Evolutionary conservation across 176 grass and related monocot species (phyloP).

Genomic region (Triticum turgidum): DNA sequence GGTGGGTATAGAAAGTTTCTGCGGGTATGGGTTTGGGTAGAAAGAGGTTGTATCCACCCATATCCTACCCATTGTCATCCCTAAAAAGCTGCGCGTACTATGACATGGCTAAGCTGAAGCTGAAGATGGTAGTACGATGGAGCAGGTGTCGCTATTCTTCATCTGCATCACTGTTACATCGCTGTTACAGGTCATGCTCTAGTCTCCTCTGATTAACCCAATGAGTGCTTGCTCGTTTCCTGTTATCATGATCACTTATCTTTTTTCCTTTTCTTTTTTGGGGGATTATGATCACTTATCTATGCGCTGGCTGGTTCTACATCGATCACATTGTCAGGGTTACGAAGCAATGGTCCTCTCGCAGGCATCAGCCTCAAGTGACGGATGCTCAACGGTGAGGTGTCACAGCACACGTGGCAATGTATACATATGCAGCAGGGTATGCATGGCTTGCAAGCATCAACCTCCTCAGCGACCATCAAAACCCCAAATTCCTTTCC

Average conservation of each 20-base stretch:
- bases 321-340: not conserved
- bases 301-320: constrained; percentile 21
- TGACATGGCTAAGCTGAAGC: too few species aligned
- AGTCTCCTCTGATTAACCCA: too few species aligned
- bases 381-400: not conserved
- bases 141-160: not conserved
- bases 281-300: not conserved
- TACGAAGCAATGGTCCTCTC: not conserved
- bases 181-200: not conserved
- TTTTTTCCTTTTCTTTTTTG: too few species aligned
- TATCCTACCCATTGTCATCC: too few species aligned
- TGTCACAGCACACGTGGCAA: not conserved
- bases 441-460: constrained; percentile 40
- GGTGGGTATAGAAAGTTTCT: too few species aligned
- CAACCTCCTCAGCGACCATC: not conserved
- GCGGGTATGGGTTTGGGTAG: too few species aligned
- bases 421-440: not conserved
- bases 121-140: too few species aligned
- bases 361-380: not conserved
- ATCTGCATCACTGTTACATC: not conserved
- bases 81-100: too few species aligned
- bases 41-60: too few species aligned
- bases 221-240: not conserved
- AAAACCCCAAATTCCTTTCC: not conserved
- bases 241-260: not conserved